Conservation (phyloP, 371 early-diverging fungal species). For the Haplosporangium sp. region DNA sequence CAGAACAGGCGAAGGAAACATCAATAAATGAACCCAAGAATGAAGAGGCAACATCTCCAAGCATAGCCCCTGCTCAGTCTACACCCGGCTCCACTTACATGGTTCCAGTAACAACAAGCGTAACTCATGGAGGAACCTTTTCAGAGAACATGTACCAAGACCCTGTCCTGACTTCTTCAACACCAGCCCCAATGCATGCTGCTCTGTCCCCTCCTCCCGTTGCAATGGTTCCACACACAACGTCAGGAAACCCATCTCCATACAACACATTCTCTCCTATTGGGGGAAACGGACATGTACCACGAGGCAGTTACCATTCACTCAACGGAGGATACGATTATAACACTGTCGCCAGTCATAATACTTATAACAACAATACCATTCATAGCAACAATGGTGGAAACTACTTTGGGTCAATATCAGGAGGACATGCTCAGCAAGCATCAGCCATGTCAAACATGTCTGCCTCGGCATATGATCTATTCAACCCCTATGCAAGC, state of each 20-base stretch:
- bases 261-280: constrained; percentile 20
- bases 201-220: constrained; percentile 20
- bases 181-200: neutral
- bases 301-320: constrained; percentile 27
- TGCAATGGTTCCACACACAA: constrained; percentile 5
- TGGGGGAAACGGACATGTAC: constrained; percentile 14
- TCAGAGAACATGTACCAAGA: constrained; percentile 37
- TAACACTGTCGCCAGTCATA: neutral
- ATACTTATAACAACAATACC: constrained; percentile 4
- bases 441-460: constrained; percentile 26
- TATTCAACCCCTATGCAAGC: constrained; percentile 18
- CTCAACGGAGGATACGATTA: constrained; percentile 23
- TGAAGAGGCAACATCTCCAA: constrained; percentile 23
- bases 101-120: constrained; percentile 4
- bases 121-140: constrained; percentile 10
- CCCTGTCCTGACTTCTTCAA: constrained; percentile 26
- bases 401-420: constrained; percentile 5
- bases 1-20: constrained; percentile 17
- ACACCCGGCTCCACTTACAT: constrained; percentile 6
- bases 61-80: constrained; percentile 7
- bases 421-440: constrained; percentile 35
- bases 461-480: constrained; percentile 22
- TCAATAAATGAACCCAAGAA: constrained; percentile 28
- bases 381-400: neutral
- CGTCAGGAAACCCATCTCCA: constrained; percentile 10